Evolutionary conservation across 2,329 filamentous ascomycete genomes (phyloP).

Genomic region (Byssochlamys sp.): DNA sequence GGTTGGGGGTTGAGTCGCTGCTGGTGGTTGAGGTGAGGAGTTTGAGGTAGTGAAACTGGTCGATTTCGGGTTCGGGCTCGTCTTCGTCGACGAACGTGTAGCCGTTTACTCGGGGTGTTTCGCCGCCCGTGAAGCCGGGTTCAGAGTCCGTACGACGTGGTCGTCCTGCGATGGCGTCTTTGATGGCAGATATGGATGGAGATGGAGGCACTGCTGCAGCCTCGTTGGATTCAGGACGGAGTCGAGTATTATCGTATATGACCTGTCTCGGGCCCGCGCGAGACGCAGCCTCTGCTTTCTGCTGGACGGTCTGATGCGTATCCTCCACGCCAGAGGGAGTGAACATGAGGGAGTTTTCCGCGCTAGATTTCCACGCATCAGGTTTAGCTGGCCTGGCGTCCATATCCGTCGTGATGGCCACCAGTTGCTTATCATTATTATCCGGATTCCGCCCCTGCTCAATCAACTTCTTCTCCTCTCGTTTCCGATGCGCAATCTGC

Average conservation of each 20-base stretch:
- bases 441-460: constrained; percentile 51
- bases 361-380: constrained; percentile 63
- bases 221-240: constrained; percentile 43
- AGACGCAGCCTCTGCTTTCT: constrained; percentile 60
- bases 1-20: constrained; percentile 52
- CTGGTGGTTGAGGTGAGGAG: constrained; percentile 26
- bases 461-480: constrained; percentile 62
- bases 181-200: constrained; percentile 73
- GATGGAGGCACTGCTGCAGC: constrained; percentile 53
- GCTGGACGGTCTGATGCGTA: constrained; percentile 49
- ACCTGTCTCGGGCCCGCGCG: constrained; percentile 68
- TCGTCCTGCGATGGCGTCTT: constrained; percentile 70
- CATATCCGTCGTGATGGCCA: constrained; percentile 52
- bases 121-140: constrained; percentile 51
- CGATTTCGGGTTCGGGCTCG: constrained; percentile 42
- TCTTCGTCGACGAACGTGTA: constrained; percentile 88
- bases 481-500: constrained; percentile 46
- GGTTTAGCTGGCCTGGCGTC: constrained; percentile 68
- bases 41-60: constrained; percentile 31
- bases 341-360: constrained; percentile 86
- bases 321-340: constrained; percentile 42
- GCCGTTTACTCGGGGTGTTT: constrained; percentile 84
- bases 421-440: constrained; percentile 47
- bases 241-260: constrained; percentile 72
- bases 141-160: constrained; percentile 56